phyloP scores from a whole-genome alignment of 2,329 filamentous ascomycete genomes.

The Diaporthe caulivora region DNA sequence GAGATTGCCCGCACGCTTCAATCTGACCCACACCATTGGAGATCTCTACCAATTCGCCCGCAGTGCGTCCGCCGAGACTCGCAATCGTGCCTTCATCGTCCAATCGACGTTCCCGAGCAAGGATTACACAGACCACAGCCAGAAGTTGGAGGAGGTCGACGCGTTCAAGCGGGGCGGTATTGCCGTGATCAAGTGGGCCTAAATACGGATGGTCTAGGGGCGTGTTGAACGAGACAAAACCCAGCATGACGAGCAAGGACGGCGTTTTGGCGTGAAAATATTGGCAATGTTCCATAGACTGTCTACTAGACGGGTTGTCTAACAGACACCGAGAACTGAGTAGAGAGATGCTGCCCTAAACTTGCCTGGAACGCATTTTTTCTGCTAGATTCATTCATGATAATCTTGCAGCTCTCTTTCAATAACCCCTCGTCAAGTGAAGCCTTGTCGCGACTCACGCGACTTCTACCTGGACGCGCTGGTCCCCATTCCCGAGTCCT shows the following conservation, averaged over 20 bases:
- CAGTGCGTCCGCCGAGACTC: conserved; percentile 69
- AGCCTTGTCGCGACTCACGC: not conserved
- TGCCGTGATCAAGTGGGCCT: conserved; percentile 72
- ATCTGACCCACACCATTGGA: conserved; percentile 81
- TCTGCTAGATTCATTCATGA: not conserved
- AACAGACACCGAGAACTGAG: conserved; percentile 11
- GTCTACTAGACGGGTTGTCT: conserved; percentile 29
- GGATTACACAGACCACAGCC: conserved; percentile 77
- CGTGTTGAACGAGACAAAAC: not conserved
- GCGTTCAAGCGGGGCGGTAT: conserved; percentile 77
- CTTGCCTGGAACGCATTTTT: not conserved
- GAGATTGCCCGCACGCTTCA: conserved; percentile 83
- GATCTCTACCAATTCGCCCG: conserved; percentile 83
- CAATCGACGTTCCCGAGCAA: conserved; percentile 88
- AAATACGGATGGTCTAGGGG: conserved; percentile 18
- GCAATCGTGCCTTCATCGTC: conserved; percentile 75
- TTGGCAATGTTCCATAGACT: not conserved
- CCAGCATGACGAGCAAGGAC: conserved; percentile 8
- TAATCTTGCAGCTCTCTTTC: not conserved
- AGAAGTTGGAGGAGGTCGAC: conserved; percentile 69
- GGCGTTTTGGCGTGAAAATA: conserved; percentile 14
- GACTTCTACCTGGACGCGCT: not conserved
- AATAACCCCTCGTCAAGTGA: not conserved
- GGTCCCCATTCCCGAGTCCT: not conserved
- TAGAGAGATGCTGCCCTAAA: not conserved